Evolutionary conservation across 805 yeast genomes (phyloP), one percentile per base, ranked within the genome.

Genomic region (Teunomyces lycoperdinae): DNA sequence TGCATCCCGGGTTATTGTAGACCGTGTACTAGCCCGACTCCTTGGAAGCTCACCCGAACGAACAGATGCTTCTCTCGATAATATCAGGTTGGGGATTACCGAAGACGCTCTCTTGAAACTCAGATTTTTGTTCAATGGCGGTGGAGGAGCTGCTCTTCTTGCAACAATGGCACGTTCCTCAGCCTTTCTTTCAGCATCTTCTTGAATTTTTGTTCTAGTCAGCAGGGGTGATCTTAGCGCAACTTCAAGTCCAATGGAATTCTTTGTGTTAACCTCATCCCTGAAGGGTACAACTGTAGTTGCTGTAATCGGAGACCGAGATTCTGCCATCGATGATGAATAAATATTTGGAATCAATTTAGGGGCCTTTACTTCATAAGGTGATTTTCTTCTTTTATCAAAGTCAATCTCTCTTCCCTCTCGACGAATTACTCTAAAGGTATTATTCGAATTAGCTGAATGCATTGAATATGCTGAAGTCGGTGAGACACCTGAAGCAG

Each of bases 391-490:
- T 44, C 89, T 74, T 55, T 85, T 81, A 57, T 89, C 94, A 60
- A 89, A 89, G 63, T 90, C 90, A 50, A 88, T 88, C 57, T 87
- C 96, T 30, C 78, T 71, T 10, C 78, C 80, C n/a, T 78, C 81
- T 20, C 80, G 78, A 29, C 91, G 68, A 7, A 89, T 76, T 0
- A 89, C 84, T 49, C 85, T 75, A 61, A 89, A 88, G 0, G 89
- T 71, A 36, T 78, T 57, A 50, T 44, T 42, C n/a, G 48, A 41
- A 29, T 14, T 27, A 3, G 46, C 43, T 8, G 47, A 41, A 26
- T 38, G 27, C 28, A 38, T 29, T 5, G 41, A 38, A 26, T 24
- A 38, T 8, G 41, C 41, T 5, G 41, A 38, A n/a, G 13, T 35
- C 2, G 45, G 50, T 14, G 41, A 29, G 2, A 29, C 13, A 10